A percentile compares a stretch with the other conserved stretches of the same genome.
Conservation (phyloP, 805 yeast species). For the Sugiyamaella boreocaroliniensis region DNA sequence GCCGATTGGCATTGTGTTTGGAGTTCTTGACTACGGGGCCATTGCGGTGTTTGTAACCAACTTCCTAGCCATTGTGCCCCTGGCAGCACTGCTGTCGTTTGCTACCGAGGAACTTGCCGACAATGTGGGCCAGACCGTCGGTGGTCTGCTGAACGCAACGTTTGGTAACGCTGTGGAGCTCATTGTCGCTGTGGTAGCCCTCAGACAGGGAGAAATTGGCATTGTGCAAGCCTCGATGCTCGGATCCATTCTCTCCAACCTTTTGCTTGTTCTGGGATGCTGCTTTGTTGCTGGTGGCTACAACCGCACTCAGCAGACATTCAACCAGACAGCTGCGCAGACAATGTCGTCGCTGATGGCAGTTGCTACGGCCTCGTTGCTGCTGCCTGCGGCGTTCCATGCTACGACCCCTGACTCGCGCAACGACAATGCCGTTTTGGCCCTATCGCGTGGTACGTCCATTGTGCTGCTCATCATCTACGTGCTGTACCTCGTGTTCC, state of each 20-base stretch:
- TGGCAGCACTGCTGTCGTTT: constrained; percentile 82
- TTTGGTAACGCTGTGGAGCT: constrained; percentile 97
- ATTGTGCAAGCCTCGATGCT: constrained; percentile 97
- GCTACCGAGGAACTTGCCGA: constrained; percentile 91
- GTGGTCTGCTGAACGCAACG: constrained; percentile 92
- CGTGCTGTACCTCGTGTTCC: constrained; percentile 74
- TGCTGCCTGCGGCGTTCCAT: constrained; percentile 95
- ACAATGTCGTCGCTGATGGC: constrained; percentile 95
- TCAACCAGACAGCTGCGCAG: constrained; percentile 96
- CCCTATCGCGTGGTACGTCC: constrained; percentile 80
- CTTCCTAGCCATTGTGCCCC: constrained; percentile 84
- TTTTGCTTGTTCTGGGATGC: constrained; percentile 87
- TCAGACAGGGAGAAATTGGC: constrained; percentile 76
- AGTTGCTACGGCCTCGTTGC: constrained; percentile 76
- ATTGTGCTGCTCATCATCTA: constrained; percentile 71
- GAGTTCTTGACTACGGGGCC: constrained; percentile 48
- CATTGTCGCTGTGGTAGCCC: constrained; percentile 87
- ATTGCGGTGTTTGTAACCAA: constrained; percentile 60
- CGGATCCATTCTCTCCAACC: constrained; percentile 85
- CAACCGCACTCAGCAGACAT: constrained; percentile 75
- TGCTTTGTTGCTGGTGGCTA: constrained; percentile 92
- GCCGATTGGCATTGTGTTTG: constrained; percentile 83
- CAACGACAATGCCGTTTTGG: constrained; percentile 47
- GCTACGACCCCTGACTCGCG: constrained; percentile 49
- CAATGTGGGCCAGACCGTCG: constrained; percentile 84